phyloP scores from a whole-genome alignment of 1,139 yeast species.

The Geotrichum restrictum region DNA sequence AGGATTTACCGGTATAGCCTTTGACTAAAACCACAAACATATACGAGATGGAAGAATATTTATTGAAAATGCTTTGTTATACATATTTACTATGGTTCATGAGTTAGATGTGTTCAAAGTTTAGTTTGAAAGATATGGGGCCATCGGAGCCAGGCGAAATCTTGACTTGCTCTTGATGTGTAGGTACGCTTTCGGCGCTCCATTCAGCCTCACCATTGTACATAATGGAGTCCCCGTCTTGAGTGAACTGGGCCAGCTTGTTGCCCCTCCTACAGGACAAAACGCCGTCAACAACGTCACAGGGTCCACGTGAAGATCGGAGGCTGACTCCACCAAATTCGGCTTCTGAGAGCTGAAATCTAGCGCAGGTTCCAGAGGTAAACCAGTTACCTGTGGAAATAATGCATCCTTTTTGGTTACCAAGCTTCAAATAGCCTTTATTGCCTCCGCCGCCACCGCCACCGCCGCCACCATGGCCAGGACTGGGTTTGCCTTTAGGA shows the following conservation, averaged over 20 bases:
- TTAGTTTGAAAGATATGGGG: constrained; percentile 44
- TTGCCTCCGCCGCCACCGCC: constrained; percentile 27
- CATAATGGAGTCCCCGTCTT: constrained; percentile 40
- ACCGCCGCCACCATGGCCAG: constrained; percentile 36
- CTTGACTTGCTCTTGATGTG: constrained; percentile 50
- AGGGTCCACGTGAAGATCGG: constrained; percentile 65
- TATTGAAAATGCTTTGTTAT: too few species aligned
- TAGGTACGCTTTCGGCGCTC: constrained; percentile 57
- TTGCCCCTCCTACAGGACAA: constrained; percentile 38
- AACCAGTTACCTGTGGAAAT: constrained; percentile 86
- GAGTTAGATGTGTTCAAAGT: constrained; percentile 31
- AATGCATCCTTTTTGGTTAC: constrained; percentile 65
- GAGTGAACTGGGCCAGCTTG: constrained; percentile 35
- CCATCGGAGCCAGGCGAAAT: constrained; percentile 50
- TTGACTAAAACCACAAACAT: too few species aligned
- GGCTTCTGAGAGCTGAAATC: constrained; percentile 51
- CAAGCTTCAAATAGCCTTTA: constrained; percentile 51
- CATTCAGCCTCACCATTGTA: constrained; percentile 64
- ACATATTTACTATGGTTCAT: too few species aligned
- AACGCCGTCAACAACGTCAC: constrained; percentile 50
- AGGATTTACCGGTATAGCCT: too few species aligned
- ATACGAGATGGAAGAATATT: too few species aligned
- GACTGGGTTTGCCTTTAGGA: constrained; percentile 56
- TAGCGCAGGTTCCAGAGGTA: constrained; percentile 80
- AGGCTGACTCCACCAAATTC: constrained; percentile 70